Conservation (phyloP, 2,329 filamentous ascomycete genomes). For the Aspergillus fumigatiaffinis region DNA sequence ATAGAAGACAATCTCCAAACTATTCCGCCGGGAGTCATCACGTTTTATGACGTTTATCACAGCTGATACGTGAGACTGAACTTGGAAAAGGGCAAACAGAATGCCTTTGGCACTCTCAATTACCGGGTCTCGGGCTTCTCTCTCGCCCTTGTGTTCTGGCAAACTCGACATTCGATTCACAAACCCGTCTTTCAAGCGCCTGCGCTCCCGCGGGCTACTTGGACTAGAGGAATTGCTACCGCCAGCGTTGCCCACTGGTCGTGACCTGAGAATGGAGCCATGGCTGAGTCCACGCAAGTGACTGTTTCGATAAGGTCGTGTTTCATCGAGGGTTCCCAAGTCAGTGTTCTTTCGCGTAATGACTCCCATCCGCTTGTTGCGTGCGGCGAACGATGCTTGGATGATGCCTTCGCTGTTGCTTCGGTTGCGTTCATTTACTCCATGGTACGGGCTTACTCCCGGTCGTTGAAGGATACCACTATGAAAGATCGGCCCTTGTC, state of each 20-base stretch:
- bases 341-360: slow-evolving; percentile 55
- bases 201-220: slow-evolving; percentile 41
- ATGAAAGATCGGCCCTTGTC: slow-evolving; percentile 34
- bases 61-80: slow-evolving; percentile 45
- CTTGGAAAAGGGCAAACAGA: slow-evolving; percentile 52
- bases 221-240: slow-evolving; percentile 42
- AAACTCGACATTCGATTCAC: slow-evolving; percentile 54
- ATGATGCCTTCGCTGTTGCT: slow-evolving; percentile 61
- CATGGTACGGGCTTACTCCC: slow-evolving; percentile 65
- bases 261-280: slow-evolving; percentile 48
- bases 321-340: slow-evolving; percentile 51
- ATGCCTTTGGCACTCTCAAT: slow-evolving; percentile 55
- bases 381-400: slow-evolving; percentile 43
- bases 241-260: slow-evolving; percentile 28
- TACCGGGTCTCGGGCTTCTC: slow-evolving; percentile 45
- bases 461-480: slow-evolving; percentile 59
- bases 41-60: slow-evolving; percentile 47
- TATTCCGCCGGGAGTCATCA: slow-evolving; percentile 45
- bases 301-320: slow-evolving; percentile 48
- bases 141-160: slow-evolving; percentile 52
- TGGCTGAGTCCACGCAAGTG: slow-evolving; percentile 57
- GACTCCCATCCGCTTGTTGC: slow-evolving; percentile 59
- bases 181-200: slow-evolving; percentile 40
- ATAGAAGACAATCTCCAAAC: slow-evolving; percentile 54
- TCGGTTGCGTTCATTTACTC: slow-evolving; percentile 58